A percentile compares a stretch with the other conserved stretches of the same genome.
Evolutionary conservation across 257 asterid species (phyloP).

Genomic region (Ilex aquifolium): DNA sequence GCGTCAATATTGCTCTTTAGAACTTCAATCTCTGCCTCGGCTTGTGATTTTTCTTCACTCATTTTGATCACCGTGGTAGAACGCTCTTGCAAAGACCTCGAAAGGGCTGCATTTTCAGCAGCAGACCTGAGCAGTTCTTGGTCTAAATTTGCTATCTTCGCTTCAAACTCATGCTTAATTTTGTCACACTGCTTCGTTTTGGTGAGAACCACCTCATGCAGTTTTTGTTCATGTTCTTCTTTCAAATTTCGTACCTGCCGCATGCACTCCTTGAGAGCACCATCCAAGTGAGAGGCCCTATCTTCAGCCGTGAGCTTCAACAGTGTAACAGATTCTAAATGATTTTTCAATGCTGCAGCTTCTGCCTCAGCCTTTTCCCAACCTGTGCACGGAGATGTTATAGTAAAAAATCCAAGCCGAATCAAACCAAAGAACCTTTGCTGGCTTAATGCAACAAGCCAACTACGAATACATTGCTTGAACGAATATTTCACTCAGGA

Average conservation of each 20-base stretch:
- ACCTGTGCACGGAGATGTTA: conserved; percentile 44
- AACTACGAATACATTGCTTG: too few species aligned
- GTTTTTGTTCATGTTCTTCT: conserved; percentile 74
- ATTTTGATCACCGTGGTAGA: conserved; percentile 76
- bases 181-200: conserved; percentile 70
- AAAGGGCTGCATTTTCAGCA: conserved; percentile 79
- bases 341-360: conserved; percentile 75
- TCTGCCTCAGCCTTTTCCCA: conserved; percentile 99
- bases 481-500: too few species aligned
- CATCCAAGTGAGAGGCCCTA: conserved; percentile 80
- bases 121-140: conserved; percentile 71
- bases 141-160: conserved; percentile 54
- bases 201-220: conserved; percentile 60
- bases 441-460: too few species aligned
- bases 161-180: conserved; percentile 75
- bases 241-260: conserved; percentile 78
- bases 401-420: neutral
- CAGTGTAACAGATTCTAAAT: conserved; percentile 88
- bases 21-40: conserved; percentile 69
- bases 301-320: conserved; percentile 94
- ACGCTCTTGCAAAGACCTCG: conserved; percentile 89
- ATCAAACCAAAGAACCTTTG: too few species aligned
- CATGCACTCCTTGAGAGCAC: conserved; percentile 97
- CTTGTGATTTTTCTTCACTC: conserved; percentile 76
- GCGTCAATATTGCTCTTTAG: conserved; percentile 60